phyloP scores from a whole-genome alignment of 2,329 filamentous ascomycete genomes.

The Hymenoscyphus albidus region DNA sequence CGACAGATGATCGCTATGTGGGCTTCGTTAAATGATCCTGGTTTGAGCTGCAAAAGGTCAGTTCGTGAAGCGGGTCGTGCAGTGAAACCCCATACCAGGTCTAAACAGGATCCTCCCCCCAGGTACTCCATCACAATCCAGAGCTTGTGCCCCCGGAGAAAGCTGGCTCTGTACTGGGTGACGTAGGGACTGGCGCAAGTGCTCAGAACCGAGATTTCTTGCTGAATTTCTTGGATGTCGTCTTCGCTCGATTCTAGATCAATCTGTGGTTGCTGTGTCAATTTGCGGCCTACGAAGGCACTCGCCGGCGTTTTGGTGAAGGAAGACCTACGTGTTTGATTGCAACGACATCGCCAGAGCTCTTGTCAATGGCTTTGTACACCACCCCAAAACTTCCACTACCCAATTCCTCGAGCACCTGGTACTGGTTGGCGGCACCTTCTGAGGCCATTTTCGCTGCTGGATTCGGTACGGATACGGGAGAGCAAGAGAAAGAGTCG shows the following conservation, averaged over 20 bases:
- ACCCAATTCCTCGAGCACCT: slow-evolving; percentile 93
- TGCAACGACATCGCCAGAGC: slow-evolving; percentile 87
- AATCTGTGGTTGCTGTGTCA: slow-evolving; percentile 58
- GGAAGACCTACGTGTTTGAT: slow-evolving; percentile 78
- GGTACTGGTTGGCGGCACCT: slow-evolving; percentile 78
- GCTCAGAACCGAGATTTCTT: slow-evolving; percentile 91
- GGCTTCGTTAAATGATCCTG: slow-evolving; percentile 78
- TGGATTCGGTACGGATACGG: slow-evolving; percentile 13
- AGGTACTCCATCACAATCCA: slow-evolving; percentile 99
- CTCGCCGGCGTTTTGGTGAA: slow-evolving; percentile 11
- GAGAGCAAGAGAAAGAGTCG: slow-evolving; percentile 12
- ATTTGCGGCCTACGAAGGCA: slow-evolving; percentile 2
- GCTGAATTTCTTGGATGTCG: slow-evolving; percentile 96
- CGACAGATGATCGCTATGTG: slow-evolving; percentile 94
- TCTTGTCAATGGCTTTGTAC: slow-evolving; percentile 91
- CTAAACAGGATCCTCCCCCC: slow-evolving; percentile 90
- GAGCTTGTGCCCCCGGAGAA: slow-evolving; percentile 91
- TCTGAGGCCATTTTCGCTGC: slow-evolving; percentile 27
- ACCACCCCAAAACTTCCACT: slow-evolving; percentile 95
- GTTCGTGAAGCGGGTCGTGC: slow-evolving; percentile 5
- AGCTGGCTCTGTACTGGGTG: slow-evolving; percentile 94
- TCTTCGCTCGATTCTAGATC: slow-evolving; percentile 98
- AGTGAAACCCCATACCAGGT: slow-evolving; percentile 60
- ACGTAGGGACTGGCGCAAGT: slow-evolving; percentile 93
- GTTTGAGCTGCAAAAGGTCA: slow-evolving; percentile 65